phyloP scores from a whole-genome alignment of 1,139 yeast genomes.

The Waltiozyma sp. region DNA sequence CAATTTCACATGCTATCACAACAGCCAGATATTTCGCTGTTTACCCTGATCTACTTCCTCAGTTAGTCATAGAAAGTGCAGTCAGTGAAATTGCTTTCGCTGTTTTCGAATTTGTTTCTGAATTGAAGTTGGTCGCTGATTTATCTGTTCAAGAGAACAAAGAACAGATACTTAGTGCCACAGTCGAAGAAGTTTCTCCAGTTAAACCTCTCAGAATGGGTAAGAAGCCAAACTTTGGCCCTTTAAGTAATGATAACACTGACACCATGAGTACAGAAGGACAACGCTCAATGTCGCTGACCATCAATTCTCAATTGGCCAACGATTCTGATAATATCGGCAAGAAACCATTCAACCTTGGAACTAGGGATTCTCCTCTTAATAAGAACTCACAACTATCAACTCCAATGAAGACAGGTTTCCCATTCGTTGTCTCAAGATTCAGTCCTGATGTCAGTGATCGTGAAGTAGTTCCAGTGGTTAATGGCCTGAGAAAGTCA shows the following conservation, averaged over 20 bases:
- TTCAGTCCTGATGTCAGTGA: constrained; percentile 7
- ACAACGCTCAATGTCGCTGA: constrained; percentile 9
- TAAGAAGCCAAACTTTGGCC: constrained; percentile 24
- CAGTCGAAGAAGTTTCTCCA: constrained; percentile 19
- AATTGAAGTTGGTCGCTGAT: constrained; percentile 34
- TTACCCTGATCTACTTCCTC: constrained; percentile 56
- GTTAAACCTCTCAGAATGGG: constrained; percentile 54
- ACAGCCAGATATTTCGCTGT: constrained; percentile 68
- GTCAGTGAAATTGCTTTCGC: constrained; percentile 66
- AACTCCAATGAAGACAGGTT: constrained; percentile 6
- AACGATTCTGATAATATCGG: constrained; percentile 6
- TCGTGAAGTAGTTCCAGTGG: constrained; percentile 1
- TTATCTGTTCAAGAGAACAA: neutral
- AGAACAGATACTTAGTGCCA: neutral
- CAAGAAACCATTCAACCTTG: constrained; percentile 3
- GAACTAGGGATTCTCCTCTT: constrained; percentile 1
- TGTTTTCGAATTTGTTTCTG: constrained; percentile 56
- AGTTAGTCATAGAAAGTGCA: constrained; percentile 65
- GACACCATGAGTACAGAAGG: neutral
- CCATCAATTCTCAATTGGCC: constrained; percentile 11
- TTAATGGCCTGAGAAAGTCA: constrained; percentile 16
- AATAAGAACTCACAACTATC: neutral
- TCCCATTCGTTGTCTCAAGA: constrained; percentile 8
- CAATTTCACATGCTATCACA: constrained; percentile 69
- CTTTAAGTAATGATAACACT: constrained; percentile 19